Conservation (phyloP, 75 land plant genomes). For the Pinus taeda region DNA sequence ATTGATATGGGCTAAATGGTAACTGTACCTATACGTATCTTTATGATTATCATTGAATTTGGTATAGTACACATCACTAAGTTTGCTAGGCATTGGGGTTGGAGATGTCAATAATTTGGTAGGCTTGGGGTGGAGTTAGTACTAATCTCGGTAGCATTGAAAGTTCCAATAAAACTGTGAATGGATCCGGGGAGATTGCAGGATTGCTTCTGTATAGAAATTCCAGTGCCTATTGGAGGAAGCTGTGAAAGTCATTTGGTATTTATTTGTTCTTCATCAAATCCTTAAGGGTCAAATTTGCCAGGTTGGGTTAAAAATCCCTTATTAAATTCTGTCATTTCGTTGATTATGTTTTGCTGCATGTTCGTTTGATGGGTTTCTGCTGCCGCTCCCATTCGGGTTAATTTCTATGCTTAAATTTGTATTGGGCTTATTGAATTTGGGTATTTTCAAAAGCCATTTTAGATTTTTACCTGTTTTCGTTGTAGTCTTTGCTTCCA, state of each 20-base stretch:
- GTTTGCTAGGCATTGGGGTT: too few relatives aligned
- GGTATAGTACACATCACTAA: too few relatives aligned
- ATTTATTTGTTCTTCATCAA: background rate
- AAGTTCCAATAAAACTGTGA: background rate
- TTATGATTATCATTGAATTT: too few relatives aligned
- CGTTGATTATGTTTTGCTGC: background rate
- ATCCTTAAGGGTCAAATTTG: background rate
- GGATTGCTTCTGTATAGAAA: background rate
- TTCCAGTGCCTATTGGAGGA: background rate
- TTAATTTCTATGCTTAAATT: background rate
- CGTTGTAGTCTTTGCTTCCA: too few relatives aligned
- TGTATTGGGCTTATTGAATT: background rate
- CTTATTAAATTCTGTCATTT: too few relatives aligned
- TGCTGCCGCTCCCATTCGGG: background rate
- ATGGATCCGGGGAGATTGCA: constrained; percentile 3
- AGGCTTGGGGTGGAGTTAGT: too few relatives aligned
- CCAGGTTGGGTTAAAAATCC: background rate
- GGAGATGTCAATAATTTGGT: too few relatives aligned
- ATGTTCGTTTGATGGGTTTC: background rate
- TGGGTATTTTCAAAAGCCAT: too few relatives aligned
- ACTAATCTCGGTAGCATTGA: too few relatives aligned
- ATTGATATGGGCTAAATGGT: background rate
- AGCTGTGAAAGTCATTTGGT: background rate
- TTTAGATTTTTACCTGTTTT: too few relatives aligned
- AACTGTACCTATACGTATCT: background rate